A percentile compares a stretch with the other conserved stretches of the same genome.
Conservation (phyloP, 768 basidiomycete genomes). For the Pleurotus tuoliensis region DNA sequence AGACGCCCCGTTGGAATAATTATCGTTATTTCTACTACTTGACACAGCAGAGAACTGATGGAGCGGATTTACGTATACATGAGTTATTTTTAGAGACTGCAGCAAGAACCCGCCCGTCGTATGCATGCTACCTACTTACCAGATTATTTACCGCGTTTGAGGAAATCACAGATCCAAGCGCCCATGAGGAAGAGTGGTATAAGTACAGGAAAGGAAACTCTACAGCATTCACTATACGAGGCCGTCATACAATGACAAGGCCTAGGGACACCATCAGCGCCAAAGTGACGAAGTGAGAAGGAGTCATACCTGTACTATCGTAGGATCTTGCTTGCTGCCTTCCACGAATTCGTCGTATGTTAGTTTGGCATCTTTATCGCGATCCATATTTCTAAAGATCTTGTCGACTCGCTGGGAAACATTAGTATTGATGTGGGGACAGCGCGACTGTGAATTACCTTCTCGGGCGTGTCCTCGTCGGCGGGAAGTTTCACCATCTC, state of each 20-base stretch:
- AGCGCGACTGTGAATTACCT: constrained; percentile 45
- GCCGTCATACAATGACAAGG: constrained; percentile 92
- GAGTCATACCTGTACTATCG: constrained; percentile 84
- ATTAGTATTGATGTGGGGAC: constrained; percentile 8
- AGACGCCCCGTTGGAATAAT: too few species aligned
- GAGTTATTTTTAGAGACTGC: too few species aligned
- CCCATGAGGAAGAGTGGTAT: constrained; percentile 5
- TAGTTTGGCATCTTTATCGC: constrained; percentile 88
- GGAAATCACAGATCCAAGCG: constrained; percentile 4
- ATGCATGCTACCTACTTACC: too few species aligned
- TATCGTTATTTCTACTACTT: too few species aligned
- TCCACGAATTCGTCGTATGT: constrained; percentile 98
- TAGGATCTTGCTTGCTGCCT: constrained; percentile 98
- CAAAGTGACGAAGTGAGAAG: neutral
- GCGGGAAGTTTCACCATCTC: constrained; percentile 98
- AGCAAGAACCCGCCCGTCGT: too few species aligned
- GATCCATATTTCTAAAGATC: constrained; percentile 97
- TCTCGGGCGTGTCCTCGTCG: constrained; percentile 99
- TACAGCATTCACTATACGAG: constrained; percentile 55
- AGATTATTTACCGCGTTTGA: neutral
- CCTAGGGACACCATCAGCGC: constrained; percentile 39
- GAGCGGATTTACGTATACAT: too few species aligned
- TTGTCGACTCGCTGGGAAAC: constrained; percentile 86
- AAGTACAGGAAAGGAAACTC: constrained; percentile 4
- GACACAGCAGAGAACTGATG: too few species aligned